Evolutionary conservation across 805 yeast species (phyloP).

Genomic region (Phaffomyces opuntiae): DNA sequence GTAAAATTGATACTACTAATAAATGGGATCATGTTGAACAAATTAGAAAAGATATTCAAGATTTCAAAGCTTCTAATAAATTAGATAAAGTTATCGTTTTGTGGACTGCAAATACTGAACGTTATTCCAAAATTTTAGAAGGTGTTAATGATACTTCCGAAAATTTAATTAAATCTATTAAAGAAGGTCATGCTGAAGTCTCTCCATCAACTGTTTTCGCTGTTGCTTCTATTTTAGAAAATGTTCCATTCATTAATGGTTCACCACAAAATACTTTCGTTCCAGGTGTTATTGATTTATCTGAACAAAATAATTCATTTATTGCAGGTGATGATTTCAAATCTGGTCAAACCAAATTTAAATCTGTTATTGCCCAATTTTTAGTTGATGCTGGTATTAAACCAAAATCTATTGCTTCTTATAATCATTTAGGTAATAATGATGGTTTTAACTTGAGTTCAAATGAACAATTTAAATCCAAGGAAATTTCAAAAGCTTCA

Average conservation of each 20-base stretch:
- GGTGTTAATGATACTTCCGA: slow-evolving; percentile 90
- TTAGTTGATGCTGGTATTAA: slow-evolving; percentile 96
- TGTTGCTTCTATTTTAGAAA: slow-evolving; percentile 84
- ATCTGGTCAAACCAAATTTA: slow-evolving; percentile 92
- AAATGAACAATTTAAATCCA: slow-evolving; percentile 89
- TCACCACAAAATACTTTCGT: slow-evolving; percentile 97
- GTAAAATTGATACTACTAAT: slow-evolving; percentile 44
- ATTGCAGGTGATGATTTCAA: slow-evolving; percentile 98
- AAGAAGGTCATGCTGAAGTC: slow-evolving; percentile 72
- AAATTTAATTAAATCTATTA: slow-evolving; percentile 65
- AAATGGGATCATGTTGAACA: slow-evolving; percentile 89
- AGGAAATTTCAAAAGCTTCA: slow-evolving; percentile 88
- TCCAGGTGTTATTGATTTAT: slow-evolving; percentile 88
- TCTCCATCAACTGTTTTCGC: slow-evolving; percentile 94
- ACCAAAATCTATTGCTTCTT: slow-evolving; percentile 90
- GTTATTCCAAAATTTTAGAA: slow-evolving; percentile 68
- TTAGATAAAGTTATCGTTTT: slow-evolving; percentile 85
- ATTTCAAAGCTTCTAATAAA: slow-evolving; percentile 62
- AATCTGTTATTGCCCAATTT: slow-evolving; percentile 94
- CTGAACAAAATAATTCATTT: slow-evolving; percentile 66
- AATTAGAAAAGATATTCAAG: slow-evolving; percentile 75
- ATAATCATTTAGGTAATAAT: slow-evolving; percentile 93
- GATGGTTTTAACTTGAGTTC: slow-evolving; percentile 91
- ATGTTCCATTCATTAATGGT: slow-evolving; percentile 87
- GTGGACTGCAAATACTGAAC: slow-evolving; percentile 98